Evolutionary conservation across 1,284 basidiomycete genomes (phyloP), one percentile per base, ranked within the genome.

Genomic region (Cystobasidium slooffiae): DNA sequence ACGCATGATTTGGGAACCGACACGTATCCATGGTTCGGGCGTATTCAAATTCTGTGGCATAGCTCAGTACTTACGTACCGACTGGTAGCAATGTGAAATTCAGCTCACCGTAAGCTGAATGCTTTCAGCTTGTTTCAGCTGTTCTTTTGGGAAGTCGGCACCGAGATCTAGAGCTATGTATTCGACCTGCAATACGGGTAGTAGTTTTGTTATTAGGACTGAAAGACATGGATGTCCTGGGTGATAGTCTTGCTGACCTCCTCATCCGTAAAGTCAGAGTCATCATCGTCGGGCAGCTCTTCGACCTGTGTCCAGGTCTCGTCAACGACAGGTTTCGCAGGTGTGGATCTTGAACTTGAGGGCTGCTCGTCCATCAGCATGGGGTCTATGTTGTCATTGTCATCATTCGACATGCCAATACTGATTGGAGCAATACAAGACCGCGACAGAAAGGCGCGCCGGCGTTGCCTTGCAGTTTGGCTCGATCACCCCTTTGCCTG

Each of bases 91-190:
- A 72, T 9, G 1, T 18, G 10, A 24, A 62, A 56, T 44, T 3
- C 0, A 22, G 8, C 69, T 22, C 51, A 73, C 70, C 43, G 70
- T 65, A n/a, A 73, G 41, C 62, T 73, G 70, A 10, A 73, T 64
- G 22, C 37, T 59, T 22, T 73, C 53, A 20, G 58, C 16, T 20
- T 66, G 62, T 10, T 49, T 39, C 9, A 73, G 55, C 37, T 66
- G 6, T 9, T 65, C 70, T 37, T 51, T 22, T 9, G 70, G 62
- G 31, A 73, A 37, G 41, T 73, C 70, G 52, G 9, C 8, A 6
- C 70, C 70, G n/a, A 73, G 39, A 51, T 73, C 70, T 22, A 73
- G 44, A 18, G 70, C 62, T 39, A 73, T 31, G 37, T 73, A 73
- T 16, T 37, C 58, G 6, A 72, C 61, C 69, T 72, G 59, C 12